A percentile compares a stretch with the other conserved stretches of the same genome.
Evolutionary conservation across 1,139 yeast species (phyloP).

Genomic region (Yamadazyma diddensiae): DNA sequence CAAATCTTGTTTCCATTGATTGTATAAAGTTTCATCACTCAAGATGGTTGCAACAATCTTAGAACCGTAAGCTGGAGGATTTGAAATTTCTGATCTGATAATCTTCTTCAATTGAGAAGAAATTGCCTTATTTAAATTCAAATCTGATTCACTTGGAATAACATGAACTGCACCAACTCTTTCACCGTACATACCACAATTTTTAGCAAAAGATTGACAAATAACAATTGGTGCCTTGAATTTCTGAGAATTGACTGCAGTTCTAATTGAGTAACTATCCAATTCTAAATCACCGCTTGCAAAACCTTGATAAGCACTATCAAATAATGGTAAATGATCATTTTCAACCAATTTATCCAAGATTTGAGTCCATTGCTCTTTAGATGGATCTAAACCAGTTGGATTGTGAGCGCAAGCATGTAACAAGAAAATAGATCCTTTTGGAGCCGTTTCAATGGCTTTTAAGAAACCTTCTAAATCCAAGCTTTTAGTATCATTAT

Average conservation of each 20-base stretch:
- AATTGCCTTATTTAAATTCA: conserved; percentile 45
- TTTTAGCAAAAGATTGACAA: conserved; percentile 97
- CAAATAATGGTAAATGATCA: conserved; percentile 43
- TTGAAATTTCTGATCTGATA: conserved; percentile 82
- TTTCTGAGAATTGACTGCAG: conserved; percentile 57
- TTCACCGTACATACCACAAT: conserved; percentile 97
- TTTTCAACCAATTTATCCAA: conserved; percentile 37
- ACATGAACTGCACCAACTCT: conserved; percentile 92
- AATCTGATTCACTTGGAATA: conserved; percentile 46
- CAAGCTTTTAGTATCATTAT: conserved; percentile 56
- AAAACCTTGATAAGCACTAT: conserved; percentile 49
- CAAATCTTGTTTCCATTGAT: conserved; percentile 86
- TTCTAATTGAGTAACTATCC: conserved; percentile 86
- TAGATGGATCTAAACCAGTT: conserved; percentile 49
- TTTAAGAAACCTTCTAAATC: conserved; percentile 67
- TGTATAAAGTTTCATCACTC: conserved; percentile 57
- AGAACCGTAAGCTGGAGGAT: conserved; percentile 96
- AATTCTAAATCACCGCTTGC: conserved; percentile 69
- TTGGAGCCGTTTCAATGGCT: conserved; percentile 68
- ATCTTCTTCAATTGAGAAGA: conserved; percentile 75
- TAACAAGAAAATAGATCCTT: conserved; percentile 66
- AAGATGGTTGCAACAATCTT: conserved; percentile 82
- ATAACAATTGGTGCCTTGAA: conserved; percentile 55
- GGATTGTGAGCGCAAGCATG: conserved; percentile 55
- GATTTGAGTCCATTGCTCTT: conserved; percentile 39